Evolutionary conservation across 345 rosid species (phyloP), one percentile per base, ranked within the genome.

Genomic region (Cardiospermum halicacabum): DNA sequence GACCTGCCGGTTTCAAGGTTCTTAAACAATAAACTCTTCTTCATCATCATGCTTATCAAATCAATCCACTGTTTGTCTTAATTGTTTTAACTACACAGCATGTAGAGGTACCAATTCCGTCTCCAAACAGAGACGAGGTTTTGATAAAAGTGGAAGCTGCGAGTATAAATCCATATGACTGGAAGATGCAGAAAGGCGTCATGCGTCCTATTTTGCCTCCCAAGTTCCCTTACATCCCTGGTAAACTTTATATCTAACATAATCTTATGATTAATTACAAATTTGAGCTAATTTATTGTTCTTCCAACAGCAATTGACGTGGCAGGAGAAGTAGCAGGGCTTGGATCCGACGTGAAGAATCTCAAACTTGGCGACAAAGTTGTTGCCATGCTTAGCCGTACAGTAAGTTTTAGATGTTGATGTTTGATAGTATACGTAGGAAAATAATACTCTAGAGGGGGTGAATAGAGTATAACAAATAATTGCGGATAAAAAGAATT

Each of bases 291-390:
- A 0, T 53, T 12, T 26, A 34, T 32, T 30, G 60, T 25, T 65
- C 49, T 21, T 76, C 73, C 73, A 39, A 69, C 80, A 92, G 96
- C 78, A 67, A 77, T 75, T 24, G 94, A 89, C 80, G 87, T 89
- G 36, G 88, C 91, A 4, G 98, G 91, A 72, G 98, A 92, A 67
- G 80, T 89, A 0, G 62, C 83, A 21, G 78, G 82, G 71, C 84
- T 82, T 67, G 98, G 98, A 64, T 30, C 84, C 30, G 83, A 59
- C 58, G 88, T 84, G 51, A 42, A 76, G 58, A 74, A 80, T 21
- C 81, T 85, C 71, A 87, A 79, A 62, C 65, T 74, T 2, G 96
- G 98, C 48, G 95, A 92, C 70, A 87, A 83, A 87, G 96, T 87
- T 72, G 89, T 89, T 0, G 84, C 92, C 8, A 26, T 70, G 59